These are phyloP conservation scores for Fomitopsis serialis DNA, from an alignment of 768 basidiomycete genomes.

Conservation along the genomic window DNA sequence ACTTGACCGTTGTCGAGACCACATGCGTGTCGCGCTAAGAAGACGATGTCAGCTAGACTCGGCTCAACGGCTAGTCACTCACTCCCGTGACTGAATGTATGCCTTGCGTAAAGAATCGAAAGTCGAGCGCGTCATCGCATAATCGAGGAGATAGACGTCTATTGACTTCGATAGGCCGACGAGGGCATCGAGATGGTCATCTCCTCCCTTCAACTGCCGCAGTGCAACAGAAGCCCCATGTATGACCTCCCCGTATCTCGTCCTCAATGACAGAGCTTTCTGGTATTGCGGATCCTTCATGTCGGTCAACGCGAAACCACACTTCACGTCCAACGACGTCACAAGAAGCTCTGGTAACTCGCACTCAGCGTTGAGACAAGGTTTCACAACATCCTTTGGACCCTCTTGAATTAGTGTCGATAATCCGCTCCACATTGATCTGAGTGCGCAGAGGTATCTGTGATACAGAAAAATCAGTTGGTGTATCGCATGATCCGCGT, in stretches of 20 bases:
- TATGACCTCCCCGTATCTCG: conserved; percentile 62
- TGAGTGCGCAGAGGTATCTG: conserved; percentile 64
- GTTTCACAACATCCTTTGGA: conserved; percentile 50
- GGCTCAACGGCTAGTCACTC: conserved; percentile 18
- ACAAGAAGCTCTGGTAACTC: conserved; percentile 73
- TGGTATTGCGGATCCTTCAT: conserved; percentile 72
- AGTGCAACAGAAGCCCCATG: conserved; percentile 63
- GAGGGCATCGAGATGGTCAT: conserved; percentile 86
- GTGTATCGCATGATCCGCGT: too few species aligned
- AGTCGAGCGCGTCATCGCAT: conserved; percentile 54
- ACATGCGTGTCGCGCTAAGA: conserved; percentile 57
- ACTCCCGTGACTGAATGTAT: conserved; percentile 60
- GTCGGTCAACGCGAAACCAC: conserved; percentile 72
- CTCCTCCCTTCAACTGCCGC: conserved; percentile 54
- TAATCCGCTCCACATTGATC: conserved; percentile 75
- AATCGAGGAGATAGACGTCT: conserved; percentile 69
- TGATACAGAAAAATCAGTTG: not conserved
- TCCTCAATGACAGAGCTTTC: conserved; percentile 48
- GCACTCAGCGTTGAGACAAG: conserved; percentile 52
- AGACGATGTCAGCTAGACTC: not conserved
- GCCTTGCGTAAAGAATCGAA: conserved; percentile 65
- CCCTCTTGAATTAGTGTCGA: conserved; percentile 60
- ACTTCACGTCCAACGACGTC: conserved; percentile 57
- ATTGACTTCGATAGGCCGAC: conserved; percentile 66
- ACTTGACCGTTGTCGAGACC: conserved; percentile 69